A percentile compares a stretch with the other conserved stretches of the same genome.
Conservation (phyloP, 2,329 filamentous ascomycete species). For the Ophiocordyceps camponoti-floridani region DNA sequence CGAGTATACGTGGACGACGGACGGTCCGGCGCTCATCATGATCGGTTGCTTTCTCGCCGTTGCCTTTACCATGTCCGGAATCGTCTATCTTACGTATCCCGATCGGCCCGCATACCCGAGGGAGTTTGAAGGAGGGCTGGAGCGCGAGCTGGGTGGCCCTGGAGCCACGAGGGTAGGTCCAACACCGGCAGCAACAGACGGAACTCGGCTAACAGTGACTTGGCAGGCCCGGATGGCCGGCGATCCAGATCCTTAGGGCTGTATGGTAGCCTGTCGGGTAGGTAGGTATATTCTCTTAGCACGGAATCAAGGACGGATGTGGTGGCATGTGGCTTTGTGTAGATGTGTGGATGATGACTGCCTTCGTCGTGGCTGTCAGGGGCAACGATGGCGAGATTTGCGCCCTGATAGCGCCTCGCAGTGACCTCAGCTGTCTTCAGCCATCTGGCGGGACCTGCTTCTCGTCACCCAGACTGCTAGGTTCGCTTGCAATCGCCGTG, state of each 20-base stretch:
- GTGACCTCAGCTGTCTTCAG: neutral
- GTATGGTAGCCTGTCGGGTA: neutral
- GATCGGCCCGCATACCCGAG: constrained; percentile 52
- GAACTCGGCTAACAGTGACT: constrained; percentile 7
- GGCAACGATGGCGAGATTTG: too few relatives aligned
- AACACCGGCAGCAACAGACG: neutral
- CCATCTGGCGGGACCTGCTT: neutral
- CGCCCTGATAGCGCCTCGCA: neutral
- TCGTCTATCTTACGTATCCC: constrained; percentile 52
- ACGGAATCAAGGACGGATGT: constrained; percentile 1
- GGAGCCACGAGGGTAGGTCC: constrained; percentile 46
- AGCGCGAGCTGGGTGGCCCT: constrained; percentile 56
- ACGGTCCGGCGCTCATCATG: constrained; percentile 52
- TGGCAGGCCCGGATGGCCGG: constrained; percentile 33
- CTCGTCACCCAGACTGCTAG: neutral
- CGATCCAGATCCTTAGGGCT: constrained; percentile 29
- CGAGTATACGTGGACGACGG: constrained; percentile 67
- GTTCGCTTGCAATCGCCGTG: neutral
- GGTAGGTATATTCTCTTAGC: neutral
- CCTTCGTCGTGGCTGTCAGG: too few relatives aligned
- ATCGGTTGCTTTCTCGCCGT: constrained; percentile 47
- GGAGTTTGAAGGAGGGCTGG: constrained; percentile 54
- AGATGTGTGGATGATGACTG: neutral
- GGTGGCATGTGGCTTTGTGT: neutral
- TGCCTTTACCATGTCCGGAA: constrained; percentile 46